A percentile compares a stretch with the other conserved stretches of the same genome.
Conservation (phyloP, 1,284 basidiomycete species). For the Tausonia pullulans region DNA sequence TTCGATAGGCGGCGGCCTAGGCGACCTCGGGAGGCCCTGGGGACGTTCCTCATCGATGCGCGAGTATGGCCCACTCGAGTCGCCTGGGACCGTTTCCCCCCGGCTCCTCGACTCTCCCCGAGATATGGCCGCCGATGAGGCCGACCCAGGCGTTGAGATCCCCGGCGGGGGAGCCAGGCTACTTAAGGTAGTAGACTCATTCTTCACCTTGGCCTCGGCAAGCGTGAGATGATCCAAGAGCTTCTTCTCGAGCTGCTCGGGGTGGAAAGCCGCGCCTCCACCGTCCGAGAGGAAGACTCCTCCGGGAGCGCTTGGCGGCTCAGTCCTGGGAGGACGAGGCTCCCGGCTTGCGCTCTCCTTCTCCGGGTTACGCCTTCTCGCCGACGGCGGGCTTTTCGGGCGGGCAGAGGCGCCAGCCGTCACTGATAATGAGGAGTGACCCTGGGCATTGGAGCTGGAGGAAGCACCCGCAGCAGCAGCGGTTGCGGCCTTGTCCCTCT, state of each 20-base stretch:
- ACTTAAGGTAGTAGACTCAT: no score
- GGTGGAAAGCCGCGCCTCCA: no score
- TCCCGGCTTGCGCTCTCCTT: neutral
- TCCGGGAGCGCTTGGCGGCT: no score
- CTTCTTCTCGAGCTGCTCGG: constrained; percentile 1
- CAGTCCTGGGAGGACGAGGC: neutral
- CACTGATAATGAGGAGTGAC: no score
- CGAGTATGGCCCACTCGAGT: no score
- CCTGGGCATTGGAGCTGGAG: neutral
- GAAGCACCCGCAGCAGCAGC: neutral
- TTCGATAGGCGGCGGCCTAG: neutral
- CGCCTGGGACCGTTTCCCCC: no score
- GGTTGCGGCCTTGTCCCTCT: neutral
- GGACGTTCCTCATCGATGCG: no score
- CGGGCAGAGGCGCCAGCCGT: neutral
- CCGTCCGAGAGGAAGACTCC: no score
- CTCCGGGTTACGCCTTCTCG: neutral
- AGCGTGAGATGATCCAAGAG: neutral
- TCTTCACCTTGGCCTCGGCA: neutral
- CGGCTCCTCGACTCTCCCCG: no score
- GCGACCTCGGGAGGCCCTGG: neutral
- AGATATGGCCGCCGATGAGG: no score
- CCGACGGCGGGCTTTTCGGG: neutral
- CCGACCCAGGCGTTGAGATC: no score
- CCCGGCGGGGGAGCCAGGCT: no score